Evolutionary conservation across 2,329 filamentous ascomycete genomes (phyloP), one percentile per base, ranked within the genome.

Genomic region (Fusarium sp.): DNA sequence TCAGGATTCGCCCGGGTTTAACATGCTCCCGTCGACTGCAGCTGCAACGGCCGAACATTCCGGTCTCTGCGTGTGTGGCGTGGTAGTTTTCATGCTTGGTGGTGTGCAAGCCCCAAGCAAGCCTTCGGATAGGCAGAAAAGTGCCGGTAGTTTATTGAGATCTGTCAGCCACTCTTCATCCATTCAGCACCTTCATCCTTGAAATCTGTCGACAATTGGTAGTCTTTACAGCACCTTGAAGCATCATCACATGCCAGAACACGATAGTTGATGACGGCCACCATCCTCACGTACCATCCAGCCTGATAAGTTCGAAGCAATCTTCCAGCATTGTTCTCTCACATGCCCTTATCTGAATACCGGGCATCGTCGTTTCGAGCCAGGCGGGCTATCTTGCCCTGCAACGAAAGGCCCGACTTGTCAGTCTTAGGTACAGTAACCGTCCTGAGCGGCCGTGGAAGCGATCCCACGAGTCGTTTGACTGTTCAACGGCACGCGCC

Each of bases 181-280:
- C 47, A 55, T 28, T 60, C 39, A 62, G 39, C 55, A 18, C 41
- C 13, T 42, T 44, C 34, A 12, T 44, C 48, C 44, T 39, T 52
- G 34, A 55, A 45, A 20, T 45, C n/a, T 24, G 48, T 52, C 47
- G 42, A 48, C 41, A 60, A 44, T 67, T 34, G 44, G 47, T 28
- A n/a, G 38, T 28, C n/a, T 32, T 38, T 8, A 18, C 18, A 41
- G 50, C 47, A 50, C 24, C 48, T 54, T 32, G 22, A 52, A 28
- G 22, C 26, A 54, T 69, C 34, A 45, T 75, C 69, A 73, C 74
- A 73, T 76, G 74, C 52, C 39, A 30, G 39, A 52, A 52, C 17
- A 20, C 50, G 17, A 36, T 51, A 45, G 68, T 61, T 48, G 26
- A 48, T 24, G 30, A 39, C 51, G 51, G 20, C 22, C 14, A 58